Base-by-base conservation (phyloP, 2,329 filamentous ascomycete genomes). In the Aspergillus aculeatinus region DNA sequence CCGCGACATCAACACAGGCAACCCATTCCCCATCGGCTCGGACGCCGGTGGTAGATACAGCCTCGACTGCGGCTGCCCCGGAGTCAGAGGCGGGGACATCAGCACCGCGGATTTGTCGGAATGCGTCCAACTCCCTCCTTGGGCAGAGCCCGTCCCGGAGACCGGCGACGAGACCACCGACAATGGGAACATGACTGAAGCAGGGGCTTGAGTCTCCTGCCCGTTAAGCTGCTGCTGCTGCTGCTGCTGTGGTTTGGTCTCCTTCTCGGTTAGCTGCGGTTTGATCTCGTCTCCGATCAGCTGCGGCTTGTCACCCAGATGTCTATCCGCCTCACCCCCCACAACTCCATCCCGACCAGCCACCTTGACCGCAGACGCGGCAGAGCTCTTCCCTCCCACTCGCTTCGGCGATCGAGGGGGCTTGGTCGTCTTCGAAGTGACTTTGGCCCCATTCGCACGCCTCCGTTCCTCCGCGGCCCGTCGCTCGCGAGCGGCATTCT, bases 401-500 rank as follows among this genome's bases (percentile, higher is more conserved):
- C 39, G 39, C 39, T 42, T 47, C 23, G 53, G 53, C 63, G 76
- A 80, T 58, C 72, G 74, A 0, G 73, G 64, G 2, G 69, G 68
- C 27, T 67, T 68, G 1, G 67, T 51, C 6, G 64, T 56, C 58
- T 64, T 73, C 2, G 67, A 60, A 0, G 39, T 9, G 6, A 55
- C 53, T 27, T 62, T 68, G 9, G 59, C 50, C 2, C 58, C 47
- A n/a, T n/a, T 42, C n/a, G 71, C 72, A 53, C 76, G 77, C 59
- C 76, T 77, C 51, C 76, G 75, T 47, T 79, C 76, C n/a, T 77
- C 73, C 1, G 70, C 64, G n/a, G 68, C 69, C 55, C 76, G 78
- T 54, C 80, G 78, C 67, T 84, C 81, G 23, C 81, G 74, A 7
- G 77, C 79, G 29, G 85, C 82, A 61, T 86, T 79, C 67, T 87